A percentile compares a stretch with the other conserved stretches of the same genome.
Evolutionary conservation across 139 green algal genomes (phyloP).

Genomic region (Chlorokybus atmophyticus): DNA sequence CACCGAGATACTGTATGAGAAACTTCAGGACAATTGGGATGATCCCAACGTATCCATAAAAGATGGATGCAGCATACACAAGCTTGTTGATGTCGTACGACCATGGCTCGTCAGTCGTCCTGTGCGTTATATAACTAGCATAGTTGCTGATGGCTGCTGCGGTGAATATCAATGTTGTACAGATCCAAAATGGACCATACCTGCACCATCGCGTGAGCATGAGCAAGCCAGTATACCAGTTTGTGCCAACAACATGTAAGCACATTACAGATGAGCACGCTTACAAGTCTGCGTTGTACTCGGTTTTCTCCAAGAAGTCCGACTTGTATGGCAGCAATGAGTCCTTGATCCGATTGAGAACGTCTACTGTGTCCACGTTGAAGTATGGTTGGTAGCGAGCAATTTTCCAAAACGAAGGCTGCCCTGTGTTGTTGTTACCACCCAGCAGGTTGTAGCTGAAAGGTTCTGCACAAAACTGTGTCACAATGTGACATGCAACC

Average conservation of each 20-base stretch:
- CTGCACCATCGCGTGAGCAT: slow-evolving; percentile 1
- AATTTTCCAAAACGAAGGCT: slow-evolving; percentile 10
- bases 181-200: slow-evolving; percentile 43
- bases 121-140: slow-evolving; percentile 23
- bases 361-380: slow-evolving; percentile 27
- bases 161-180: slow-evolving; percentile 38
- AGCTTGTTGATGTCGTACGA: slow-evolving; percentile 36
- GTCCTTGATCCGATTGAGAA: slow-evolving; percentile 18
- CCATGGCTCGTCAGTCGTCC: slow-evolving; percentile 15
- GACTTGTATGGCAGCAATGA: slow-evolving; percentile 10
- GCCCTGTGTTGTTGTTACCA: not conserved
- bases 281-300: slow-evolving; percentile 23
- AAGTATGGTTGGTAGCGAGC: slow-evolving; percentile 25
- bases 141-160: slow-evolving; percentile 22
- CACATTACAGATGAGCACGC: not conserved
- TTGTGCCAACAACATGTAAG: not conserved
- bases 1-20: slow-evolving; percentile 19
- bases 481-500: too few species aligned
- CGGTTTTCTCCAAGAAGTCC: slow-evolving; percentile 23
- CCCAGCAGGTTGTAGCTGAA: too few species aligned
- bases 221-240: not conserved
- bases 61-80: slow-evolving; percentile 15
- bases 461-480: too few species aligned
- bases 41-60: slow-evolving; percentile 35
- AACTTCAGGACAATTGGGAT: slow-evolving; percentile 29